phyloP scores from a whole-genome alignment of 2,329 filamentous ascomycete species.

The Trichoderma sp. region DNA sequence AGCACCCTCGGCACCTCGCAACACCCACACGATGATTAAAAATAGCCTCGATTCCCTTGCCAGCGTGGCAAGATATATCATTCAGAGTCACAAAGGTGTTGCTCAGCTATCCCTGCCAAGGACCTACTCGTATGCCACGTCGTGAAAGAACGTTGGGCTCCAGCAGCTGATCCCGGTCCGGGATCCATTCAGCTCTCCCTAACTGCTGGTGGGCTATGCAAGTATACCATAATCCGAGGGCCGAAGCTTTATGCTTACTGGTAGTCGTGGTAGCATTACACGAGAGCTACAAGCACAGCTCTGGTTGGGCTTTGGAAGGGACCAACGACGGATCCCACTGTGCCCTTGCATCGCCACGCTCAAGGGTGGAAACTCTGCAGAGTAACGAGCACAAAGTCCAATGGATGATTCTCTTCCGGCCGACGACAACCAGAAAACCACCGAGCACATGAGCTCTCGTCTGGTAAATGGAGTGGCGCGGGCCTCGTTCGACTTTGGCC shows the following conservation, averaged over 20 bases:
- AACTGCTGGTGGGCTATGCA: not conserved
- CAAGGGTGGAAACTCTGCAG: not conserved
- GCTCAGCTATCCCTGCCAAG: not conserved
- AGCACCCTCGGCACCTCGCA: not conserved
- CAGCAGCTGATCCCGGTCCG: not conserved
- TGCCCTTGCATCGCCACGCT: slow-evolving; percentile 12
- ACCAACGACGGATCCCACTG: not conserved
- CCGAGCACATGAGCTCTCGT: not conserved
- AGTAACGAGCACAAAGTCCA: not conserved
- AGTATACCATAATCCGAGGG: not conserved
- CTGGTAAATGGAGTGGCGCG: not conserved
- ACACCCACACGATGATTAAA: not conserved
- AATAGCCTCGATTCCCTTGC: not conserved
- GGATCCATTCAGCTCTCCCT: not conserved
- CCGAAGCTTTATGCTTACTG: slow-evolving; percentile 12
- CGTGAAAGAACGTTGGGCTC: not conserved
- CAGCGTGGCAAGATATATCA: not conserved
- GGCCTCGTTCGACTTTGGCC: slow-evolving; percentile 6
- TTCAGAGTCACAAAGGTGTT: not conserved
- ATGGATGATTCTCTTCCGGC: not conserved
- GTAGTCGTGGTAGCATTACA: not conserved
- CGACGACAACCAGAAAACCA: not conserved
- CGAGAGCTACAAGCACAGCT: not conserved
- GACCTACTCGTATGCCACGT: not conserved
- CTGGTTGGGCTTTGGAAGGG: not conserved